Evolutionary conservation across 441 rosid species (phyloP), one percentile per base, ranked within the genome.

Genomic region (Adansonia grandidieri): DNA sequence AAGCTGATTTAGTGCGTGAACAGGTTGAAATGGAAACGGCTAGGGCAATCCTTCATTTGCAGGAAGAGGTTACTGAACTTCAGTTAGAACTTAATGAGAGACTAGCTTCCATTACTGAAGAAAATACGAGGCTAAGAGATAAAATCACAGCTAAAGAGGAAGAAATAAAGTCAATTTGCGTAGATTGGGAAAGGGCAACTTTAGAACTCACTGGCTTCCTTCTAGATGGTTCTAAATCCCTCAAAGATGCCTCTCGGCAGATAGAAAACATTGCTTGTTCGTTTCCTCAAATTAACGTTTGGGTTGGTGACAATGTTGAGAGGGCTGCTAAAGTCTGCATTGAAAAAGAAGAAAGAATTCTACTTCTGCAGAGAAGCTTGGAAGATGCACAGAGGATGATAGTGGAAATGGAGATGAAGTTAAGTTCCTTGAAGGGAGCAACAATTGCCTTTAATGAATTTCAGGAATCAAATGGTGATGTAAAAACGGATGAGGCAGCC

Each of bases 141-240:
- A 80, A 70, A 24, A 32, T 94, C 71, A 87, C 90, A 51, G 88
- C 86, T 67, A 90, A 87, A 84, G 97, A 94, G 82, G 90, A 84
- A 75, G 92, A 94, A 73, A 80, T 85, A 66, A 84, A 73, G 81
- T 47, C 80, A 75, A 82, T 88, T 69, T 77, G 85, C 81, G 81
- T 79, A 80, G 94, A 89, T 78, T 96, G 99, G 99, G 99, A 94
- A 88, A 93, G 77, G 85, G 97, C 93, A 74, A 91, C 90, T 74
- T 83, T 93, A 79, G 98, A 96, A 78, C 89, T 94, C 53, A 94
- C 98, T 48, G 89, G 80, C 82, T 96, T 96, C 86, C 94, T 96
- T 53, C 76, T 89, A 50, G 96, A 92, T 84, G 96, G 99, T 80
- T 93, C 95, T 80, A 93, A 88, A 84, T 96, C 98, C 73, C 91